Evolutionary conservation across 768 basidiomycete species (phyloP).

Genomic region (Obba rivulosa): DNA sequence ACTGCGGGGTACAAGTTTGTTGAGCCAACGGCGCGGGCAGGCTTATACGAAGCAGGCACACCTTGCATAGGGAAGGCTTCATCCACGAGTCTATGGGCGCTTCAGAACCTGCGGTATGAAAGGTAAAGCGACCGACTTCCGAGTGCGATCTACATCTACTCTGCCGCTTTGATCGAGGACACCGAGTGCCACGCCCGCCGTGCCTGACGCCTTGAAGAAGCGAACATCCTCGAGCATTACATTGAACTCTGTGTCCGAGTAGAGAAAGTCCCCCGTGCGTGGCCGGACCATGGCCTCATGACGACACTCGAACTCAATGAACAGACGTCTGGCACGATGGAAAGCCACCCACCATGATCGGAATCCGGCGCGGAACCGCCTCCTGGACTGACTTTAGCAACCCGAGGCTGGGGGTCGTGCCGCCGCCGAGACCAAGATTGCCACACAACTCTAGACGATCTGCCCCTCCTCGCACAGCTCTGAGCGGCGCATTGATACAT

Average conservation of each 20-base stretch:
- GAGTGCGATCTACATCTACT: constrained; percentile 55
- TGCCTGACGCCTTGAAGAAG: constrained; percentile 49
- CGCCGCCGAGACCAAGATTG: constrained; percentile 69
- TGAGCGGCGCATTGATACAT: constrained; percentile 21
- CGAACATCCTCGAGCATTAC: constrained; percentile 75
- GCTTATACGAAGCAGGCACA: constrained; percentile 16
- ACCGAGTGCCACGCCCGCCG: constrained; percentile 66
- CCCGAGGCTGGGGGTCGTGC: constrained; percentile 78
- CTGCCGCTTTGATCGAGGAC: constrained; percentile 50
- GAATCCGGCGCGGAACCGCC: constrained; percentile 38
- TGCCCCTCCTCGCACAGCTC: constrained; percentile 67
- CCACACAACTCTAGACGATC: constrained; percentile 74
- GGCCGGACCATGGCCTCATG: constrained; percentile 75
- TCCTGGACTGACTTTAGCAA: constrained; percentile 54
- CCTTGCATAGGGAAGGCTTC: constrained; percentile 61
- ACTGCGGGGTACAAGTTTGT: constrained; percentile 35
- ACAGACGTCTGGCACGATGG: neutral
- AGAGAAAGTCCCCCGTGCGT: constrained; percentile 74
- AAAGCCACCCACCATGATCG: constrained; percentile 56
- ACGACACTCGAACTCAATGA: neutral
- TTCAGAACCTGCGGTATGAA: neutral
- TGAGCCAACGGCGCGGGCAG: neutral
- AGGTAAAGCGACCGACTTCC: constrained; percentile 35
- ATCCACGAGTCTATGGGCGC: constrained; percentile 42
- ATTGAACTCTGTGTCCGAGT: constrained; percentile 56